These are phyloP conservation scores for Trifolium pratense DNA, from an alignment of 306 rosid species.

Conservation along the genomic window DNA sequence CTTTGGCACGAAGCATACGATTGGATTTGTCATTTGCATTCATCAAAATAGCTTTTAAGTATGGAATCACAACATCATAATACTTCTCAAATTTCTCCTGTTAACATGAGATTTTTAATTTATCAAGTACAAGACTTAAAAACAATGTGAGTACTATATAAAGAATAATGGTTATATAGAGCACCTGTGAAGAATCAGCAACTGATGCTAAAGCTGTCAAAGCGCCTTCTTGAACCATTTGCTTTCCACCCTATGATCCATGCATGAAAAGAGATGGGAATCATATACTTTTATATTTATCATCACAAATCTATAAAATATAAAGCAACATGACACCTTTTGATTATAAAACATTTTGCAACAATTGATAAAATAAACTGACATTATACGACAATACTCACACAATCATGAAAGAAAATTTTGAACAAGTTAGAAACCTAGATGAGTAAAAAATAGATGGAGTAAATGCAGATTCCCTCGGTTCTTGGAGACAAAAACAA, in stretches of 20 bases:
- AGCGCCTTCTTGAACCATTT: conserved; percentile 81
- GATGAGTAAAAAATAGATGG: conserved; percentile 1
- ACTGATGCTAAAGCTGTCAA: conserved; percentile 80
- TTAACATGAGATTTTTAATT: conserved; percentile 27
- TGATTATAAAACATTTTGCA: conserved; percentile 17
- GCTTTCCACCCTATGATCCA: conserved; percentile 63
- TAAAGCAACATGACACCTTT: conserved; percentile 9
- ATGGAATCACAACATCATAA: conserved; percentile 94
- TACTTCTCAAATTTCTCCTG: conserved; percentile 79
- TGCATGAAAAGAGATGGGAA: neutral
- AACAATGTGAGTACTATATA: neutral
- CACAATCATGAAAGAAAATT: conserved; percentile 18
- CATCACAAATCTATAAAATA: conserved; percentile 28
- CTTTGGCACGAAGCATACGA: conserved; percentile 98
- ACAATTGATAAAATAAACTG: conserved; percentile 20
- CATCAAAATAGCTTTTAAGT: conserved; percentile 85
- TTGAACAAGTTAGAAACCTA: conserved; percentile 5
- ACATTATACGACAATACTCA: conserved; percentile 7
- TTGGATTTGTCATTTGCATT: conserved; percentile 94
- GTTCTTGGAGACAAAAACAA: neutral
- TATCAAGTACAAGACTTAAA: conserved; percentile 15
- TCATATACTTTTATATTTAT: neutral
- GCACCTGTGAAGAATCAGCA: conserved; percentile 86
- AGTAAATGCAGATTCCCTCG: neutral
- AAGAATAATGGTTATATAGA: conserved; percentile 19